Percentiles rank a stretch among this genome's conserved stretches.
Evolutionary conservation across 805 yeast species (phyloP).

Genomic region (Saccharomycopsis schoenii): DNA sequence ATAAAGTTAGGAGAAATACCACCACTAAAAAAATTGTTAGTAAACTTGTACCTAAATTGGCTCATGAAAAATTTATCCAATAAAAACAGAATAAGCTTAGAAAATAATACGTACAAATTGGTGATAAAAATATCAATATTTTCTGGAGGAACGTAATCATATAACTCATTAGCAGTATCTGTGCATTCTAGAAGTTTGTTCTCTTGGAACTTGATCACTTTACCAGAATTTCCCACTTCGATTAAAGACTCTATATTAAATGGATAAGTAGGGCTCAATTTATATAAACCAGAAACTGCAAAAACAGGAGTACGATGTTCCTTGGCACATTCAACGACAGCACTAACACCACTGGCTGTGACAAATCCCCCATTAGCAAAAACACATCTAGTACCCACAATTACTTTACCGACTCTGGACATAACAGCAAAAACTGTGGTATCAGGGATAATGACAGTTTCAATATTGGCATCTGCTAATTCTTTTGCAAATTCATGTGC

Average conservation of each 20-base stretch:
- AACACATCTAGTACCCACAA: slow-evolving; percentile 85
- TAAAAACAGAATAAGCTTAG: slow-evolving; percentile 84
- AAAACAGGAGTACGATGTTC: slow-evolving; percentile 94
- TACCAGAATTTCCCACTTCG: slow-evolving; percentile 91
- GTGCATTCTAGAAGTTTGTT: slow-evolving; percentile 59
- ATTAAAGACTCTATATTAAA: slow-evolving; percentile 74
- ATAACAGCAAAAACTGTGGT: slow-evolving; percentile 88
- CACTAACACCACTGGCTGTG: slow-evolving; percentile 82
- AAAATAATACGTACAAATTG: slow-evolving; percentile 94
- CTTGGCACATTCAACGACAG: slow-evolving; percentile 92
- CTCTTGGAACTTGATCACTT: slow-evolving; percentile 69
- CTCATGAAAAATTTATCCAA: slow-evolving; percentile 19
- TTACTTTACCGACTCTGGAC: slow-evolving; percentile 95
- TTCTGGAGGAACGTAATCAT: slow-evolving; percentile 90
- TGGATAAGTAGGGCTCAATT: slow-evolving; percentile 87
- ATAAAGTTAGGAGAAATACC: slow-evolving; percentile 95
- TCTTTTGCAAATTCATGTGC: slow-evolving; percentile 75
- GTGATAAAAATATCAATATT: slow-evolving; percentile 90
- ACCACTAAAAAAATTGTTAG: slow-evolving; percentile 32
- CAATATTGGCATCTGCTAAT: slow-evolving; percentile 77
- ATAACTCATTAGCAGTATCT: slow-evolving; percentile 77
- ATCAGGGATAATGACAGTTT: slow-evolving; percentile 87
- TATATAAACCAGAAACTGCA: slow-evolving; percentile 89
- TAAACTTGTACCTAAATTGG: not conserved
- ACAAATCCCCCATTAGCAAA: slow-evolving; percentile 95